phyloP scores from a whole-genome alignment of 2,329 filamentous ascomycete genomes.

The Lasiodiplodia citricola region DNA sequence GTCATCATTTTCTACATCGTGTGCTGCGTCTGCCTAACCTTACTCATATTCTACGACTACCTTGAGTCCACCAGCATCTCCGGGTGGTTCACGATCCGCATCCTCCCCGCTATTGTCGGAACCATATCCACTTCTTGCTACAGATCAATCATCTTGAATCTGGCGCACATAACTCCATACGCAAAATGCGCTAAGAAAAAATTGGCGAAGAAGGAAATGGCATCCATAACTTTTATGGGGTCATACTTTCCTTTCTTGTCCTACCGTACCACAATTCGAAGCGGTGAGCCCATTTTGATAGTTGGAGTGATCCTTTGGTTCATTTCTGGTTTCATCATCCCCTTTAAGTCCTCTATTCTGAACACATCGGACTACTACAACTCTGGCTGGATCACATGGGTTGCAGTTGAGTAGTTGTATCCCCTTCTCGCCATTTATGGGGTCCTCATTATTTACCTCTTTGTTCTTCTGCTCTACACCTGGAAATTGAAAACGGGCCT shows the following conservation, averaged over 20 bases:
- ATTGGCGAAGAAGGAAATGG: not conserved
- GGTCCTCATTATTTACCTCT: not conserved
- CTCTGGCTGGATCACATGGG: not conserved
- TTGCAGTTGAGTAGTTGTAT: not conserved
- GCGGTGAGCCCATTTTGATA: not conserved
- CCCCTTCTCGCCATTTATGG: slow-evolving; percentile 7
- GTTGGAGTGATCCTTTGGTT: not conserved
- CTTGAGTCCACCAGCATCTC: not conserved
- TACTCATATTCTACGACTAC: not conserved
- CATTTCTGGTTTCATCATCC: not conserved
- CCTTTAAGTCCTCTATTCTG: not conserved
- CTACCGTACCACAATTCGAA: not conserved
- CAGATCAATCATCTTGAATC: not conserved
- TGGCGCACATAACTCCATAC: not conserved
- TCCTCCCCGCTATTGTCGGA: not conserved
- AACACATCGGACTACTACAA: not conserved
- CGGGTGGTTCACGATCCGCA: not conserved
- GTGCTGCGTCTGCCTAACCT: not conserved
- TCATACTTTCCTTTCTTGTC: not conserved
- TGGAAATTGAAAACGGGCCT: not conserved
- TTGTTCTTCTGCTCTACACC: not conserved
- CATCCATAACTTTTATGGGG: not conserved
- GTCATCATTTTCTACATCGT: not conserved
- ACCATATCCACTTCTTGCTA: not conserved
- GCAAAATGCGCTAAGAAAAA: not conserved